Conservation (phyloP, 257 asterid genomes). For the Rhazya stricta region DNA sequence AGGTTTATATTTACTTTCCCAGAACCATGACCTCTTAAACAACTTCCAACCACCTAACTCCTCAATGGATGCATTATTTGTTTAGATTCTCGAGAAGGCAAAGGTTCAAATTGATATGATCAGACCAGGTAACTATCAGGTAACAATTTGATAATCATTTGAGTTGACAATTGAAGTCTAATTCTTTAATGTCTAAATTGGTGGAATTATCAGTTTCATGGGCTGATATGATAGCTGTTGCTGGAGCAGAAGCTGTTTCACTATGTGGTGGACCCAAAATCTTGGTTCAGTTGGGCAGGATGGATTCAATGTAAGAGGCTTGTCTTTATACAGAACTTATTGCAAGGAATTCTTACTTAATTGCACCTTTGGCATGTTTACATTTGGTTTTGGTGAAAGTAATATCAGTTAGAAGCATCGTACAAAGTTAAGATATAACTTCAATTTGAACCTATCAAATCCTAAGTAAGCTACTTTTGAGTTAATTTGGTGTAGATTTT, state of each 20-base stretch:
- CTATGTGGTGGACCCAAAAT: constrained; percentile 89
- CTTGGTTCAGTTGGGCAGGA: constrained; percentile 64
- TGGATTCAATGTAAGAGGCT: constrained; percentile 56
- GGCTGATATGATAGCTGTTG: constrained; percentile 89
- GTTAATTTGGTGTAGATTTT: not conserved
- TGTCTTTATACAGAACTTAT: constrained; percentile 11
- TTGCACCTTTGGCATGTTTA: not conserved
- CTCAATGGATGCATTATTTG: constrained; percentile 39
- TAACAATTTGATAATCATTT: not conserved
- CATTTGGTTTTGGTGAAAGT: not conserved
- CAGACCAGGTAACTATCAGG: constrained; percentile 45
- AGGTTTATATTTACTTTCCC: constrained; percentile 24
- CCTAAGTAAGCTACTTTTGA: not conserved
- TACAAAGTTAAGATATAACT: not conserved
- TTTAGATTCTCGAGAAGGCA: constrained; percentile 72
- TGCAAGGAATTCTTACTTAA: constrained; percentile 2
- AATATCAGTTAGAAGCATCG: not conserved
- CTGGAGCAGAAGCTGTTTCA: constrained; percentile 87
- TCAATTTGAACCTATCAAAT: not conserved
- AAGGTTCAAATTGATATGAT: constrained; percentile 58
- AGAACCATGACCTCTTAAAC: constrained; percentile 23
- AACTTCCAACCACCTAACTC: constrained; percentile 38
- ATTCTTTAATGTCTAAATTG: constrained; percentile 11
- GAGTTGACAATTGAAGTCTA: not conserved
- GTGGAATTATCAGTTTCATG: constrained; percentile 56